Conservation (phyloP, 2,329 filamentous ascomycete species). For the Monosporascus sp. region DNA sequence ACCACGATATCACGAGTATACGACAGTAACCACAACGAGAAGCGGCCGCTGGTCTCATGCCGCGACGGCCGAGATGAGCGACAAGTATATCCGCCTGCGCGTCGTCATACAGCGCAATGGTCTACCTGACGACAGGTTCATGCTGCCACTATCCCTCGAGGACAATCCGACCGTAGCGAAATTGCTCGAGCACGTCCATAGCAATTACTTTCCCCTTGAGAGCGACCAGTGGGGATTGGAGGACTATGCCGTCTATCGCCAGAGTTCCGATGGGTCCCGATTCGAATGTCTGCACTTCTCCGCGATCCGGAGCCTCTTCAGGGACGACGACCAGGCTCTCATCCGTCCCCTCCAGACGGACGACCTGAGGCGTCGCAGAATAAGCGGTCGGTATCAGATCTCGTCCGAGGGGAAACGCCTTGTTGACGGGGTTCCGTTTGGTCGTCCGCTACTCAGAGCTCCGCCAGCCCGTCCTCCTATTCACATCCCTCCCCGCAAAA, state of each 20-base stretch:
- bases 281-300: slow-evolving; percentile 90
- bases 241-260: slow-evolving; percentile 79
- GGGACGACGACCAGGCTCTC: slow-evolving; percentile 77
- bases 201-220: slow-evolving; percentile 72
- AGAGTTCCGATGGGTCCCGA: slow-evolving; percentile 44
- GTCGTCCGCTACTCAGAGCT: slow-evolving; percentile 60
- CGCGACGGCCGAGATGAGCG: slow-evolving; percentile 20
- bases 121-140: slow-evolving; percentile 64
- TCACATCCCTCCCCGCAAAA: slow-evolving; percentile 69
- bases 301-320: slow-evolving; percentile 61
- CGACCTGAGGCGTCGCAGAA: slow-evolving; percentile 65
- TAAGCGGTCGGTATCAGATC: slow-evolving; percentile 79
- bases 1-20: too few relatives aligned
- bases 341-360: slow-evolving; percentile 72
- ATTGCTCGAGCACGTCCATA: slow-evolving; percentile 70
- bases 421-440: slow-evolving; percentile 81
- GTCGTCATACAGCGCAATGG: slow-evolving; percentile 67
- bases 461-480: slow-evolving; percentile 59
- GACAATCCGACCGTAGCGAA: slow-evolving; percentile 65
- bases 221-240: slow-evolving; percentile 78
- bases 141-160: slow-evolving; percentile 60
- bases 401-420: slow-evolving; percentile 71
- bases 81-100: slow-evolving; percentile 60
- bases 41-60: too few relatives aligned
- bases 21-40: too few relatives aligned